Evolutionary conservation across 306 rosid species (phyloP), one percentile per base, ranked within the genome.

Genomic region (Trifolium pratense): DNA sequence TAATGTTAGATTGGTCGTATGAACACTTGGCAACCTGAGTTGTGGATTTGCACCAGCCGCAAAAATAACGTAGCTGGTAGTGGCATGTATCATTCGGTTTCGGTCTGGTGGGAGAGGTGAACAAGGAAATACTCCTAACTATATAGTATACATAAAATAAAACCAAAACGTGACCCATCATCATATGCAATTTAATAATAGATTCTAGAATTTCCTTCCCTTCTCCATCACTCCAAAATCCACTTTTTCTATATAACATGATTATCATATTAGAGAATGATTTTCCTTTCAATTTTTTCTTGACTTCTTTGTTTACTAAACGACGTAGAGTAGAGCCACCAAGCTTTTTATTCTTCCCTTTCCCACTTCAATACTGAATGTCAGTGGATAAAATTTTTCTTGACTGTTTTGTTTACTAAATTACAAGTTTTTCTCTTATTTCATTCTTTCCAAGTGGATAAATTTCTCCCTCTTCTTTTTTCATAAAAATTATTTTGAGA

Each of bases 31-130:
- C 39, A 34, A 34, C 9, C 6, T 34, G 39, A 1, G 1, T 34
- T 1, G 39, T 34, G 51, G 49, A 63, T 63, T 63, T 36, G 53
- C 12, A 40, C 25, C 34, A 66, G 56, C 71, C 71, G 56, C 71
- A 66, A 66, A 66, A 65, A 5, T 2, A 60, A 65, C 6, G 70
- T 6, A 32, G 39, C 39, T 34, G 39, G 9, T 2, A n/a, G n/a
- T 42, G 53, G 70, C 55, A 42, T 39, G 18, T 17, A 1, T 66
- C 37, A 66, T 66, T 23, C 9, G 64, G 37, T 32, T n/a, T n/a
- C n/a, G n/a, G n/a, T n/a, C 36, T 32, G 36, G 36, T 5, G 6
- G 36, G 36, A 5, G 5, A 26, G 31, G 31, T 26, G 31, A 26
- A 3, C 31, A 26, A 26, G 31, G 31, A 26, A 26, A 26, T 26